Conservation (phyloP, 495 filamentous ascomycete species). For the Extremus antarcticus region DNA sequence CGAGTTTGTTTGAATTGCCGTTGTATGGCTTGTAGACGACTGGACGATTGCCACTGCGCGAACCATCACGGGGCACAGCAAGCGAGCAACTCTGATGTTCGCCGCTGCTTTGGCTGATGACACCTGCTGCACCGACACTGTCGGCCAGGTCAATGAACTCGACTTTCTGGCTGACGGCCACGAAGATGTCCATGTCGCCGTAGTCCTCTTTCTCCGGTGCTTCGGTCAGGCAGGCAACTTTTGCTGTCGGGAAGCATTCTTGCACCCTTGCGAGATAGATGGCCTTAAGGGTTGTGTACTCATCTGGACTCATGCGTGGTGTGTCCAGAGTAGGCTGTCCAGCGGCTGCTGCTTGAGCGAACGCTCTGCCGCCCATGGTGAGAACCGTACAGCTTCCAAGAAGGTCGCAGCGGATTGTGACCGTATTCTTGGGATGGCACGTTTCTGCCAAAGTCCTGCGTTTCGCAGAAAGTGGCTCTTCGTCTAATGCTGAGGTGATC, state of each 20-base stretch:
- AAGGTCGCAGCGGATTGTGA: too few relatives aligned
- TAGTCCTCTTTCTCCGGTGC: constrained; percentile 26
- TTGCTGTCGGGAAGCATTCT: constrained; percentile 2
- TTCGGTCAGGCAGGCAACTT: constrained; percentile 11
- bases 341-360: constrained; percentile 17
- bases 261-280: constrained; percentile 1
- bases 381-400: too few relatives aligned
- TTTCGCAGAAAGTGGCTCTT: too few relatives aligned
- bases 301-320: constrained; percentile 19
- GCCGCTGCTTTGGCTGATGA: constrained; percentile 1
- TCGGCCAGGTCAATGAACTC: constrained; percentile 8
- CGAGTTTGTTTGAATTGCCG: not conserved
- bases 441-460: too few relatives aligned
- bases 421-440: too few relatives aligned
- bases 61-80: constrained; percentile 9
- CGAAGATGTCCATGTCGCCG: constrained; percentile 32
- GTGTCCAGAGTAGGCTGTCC: constrained; percentile 19
- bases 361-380: constrained; percentile 29
- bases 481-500: too few relatives aligned
- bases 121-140: constrained; percentile 1
- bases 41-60: not conserved
- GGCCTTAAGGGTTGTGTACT: constrained; percentile 14
- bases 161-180: constrained; percentile 6
- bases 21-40: constrained; percentile 1
- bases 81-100: not conserved